Conservation (phyloP, 257 asterid species). For the Coffea eugenioides region DNA sequence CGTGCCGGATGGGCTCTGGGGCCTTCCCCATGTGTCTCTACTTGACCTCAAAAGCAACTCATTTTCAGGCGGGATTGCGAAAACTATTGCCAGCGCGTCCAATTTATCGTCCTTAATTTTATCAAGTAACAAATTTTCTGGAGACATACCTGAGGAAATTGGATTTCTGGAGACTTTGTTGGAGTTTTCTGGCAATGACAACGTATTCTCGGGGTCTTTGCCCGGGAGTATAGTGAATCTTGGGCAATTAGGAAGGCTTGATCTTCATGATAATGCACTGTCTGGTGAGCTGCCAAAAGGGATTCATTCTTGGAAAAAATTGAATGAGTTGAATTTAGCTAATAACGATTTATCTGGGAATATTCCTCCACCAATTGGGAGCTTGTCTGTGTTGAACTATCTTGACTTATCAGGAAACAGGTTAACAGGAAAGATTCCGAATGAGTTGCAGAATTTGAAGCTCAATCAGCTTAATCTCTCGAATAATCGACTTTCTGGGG, state of each 20-base stretch:
- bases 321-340: conserved; percentile 81
- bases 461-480: conserved; percentile 83
- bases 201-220: conserved; percentile 62
- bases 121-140: conserved; percentile 77
- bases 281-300: conserved; percentile 72
- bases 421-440: conserved; percentile 69
- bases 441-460: conserved; percentile 77
- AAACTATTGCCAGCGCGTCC: conserved; percentile 70
- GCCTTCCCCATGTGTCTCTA: conserved; percentile 80
- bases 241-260: conserved; percentile 79
- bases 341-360: conserved; percentile 67
- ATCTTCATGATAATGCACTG: conserved; percentile 68
- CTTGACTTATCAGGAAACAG: conserved; percentile 83
- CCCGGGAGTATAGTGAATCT: conserved; percentile 77
- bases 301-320: conserved; percentile 68
- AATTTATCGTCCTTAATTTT: conserved; percentile 72
- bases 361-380: conserved; percentile 81
- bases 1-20: conserved; percentile 83
- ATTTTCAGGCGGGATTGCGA: conserved; percentile 72
- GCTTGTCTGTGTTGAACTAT: conserved; percentile 69
- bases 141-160: conserved; percentile 73
- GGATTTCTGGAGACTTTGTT: conserved; percentile 64
- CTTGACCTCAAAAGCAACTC: conserved; percentile 74
- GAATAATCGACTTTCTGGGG: conserved; percentile 74
- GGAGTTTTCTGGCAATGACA: conserved; percentile 62